Conservation (phyloP, 164 flowering plant species). For the Stephania japonica region DNA sequence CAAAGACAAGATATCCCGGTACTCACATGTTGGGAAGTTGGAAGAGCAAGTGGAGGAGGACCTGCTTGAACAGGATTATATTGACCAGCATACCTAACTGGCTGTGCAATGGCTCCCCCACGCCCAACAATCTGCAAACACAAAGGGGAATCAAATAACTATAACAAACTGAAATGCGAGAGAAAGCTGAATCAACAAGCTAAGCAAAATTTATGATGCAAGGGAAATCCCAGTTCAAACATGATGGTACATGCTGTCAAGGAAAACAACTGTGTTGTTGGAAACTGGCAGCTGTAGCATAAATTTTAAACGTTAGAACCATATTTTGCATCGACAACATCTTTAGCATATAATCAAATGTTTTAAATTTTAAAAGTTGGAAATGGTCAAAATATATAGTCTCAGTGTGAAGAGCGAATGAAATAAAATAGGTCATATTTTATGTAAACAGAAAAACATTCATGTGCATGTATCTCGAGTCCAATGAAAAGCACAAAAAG, state of each 20-base stretch:
- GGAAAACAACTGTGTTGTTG: not conserved
- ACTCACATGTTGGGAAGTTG: conserved; percentile 62
- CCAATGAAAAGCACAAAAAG: not conserved
- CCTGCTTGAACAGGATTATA: conserved; percentile 49
- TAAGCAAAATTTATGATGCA: not conserved
- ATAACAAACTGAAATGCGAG: not conserved
- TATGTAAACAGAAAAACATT: not conserved
- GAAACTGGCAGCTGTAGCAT: no score
- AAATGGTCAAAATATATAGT: no score
- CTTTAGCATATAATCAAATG: no score
- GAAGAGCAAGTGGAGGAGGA: conserved; percentile 42
- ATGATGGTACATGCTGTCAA: not conserved
- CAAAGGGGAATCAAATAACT: conserved; percentile 9
- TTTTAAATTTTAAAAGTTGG: no score
- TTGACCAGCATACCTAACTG: conserved; percentile 46
- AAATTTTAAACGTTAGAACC: no score
- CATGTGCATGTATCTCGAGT: no score
- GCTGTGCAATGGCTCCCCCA: conserved; percentile 44
- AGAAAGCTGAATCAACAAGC: not conserved
- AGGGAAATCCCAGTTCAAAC: not conserved
- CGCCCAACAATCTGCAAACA: conserved; percentile 47
- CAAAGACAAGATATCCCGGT: not conserved
- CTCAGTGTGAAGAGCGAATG: not conserved
- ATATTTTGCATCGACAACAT: no score
- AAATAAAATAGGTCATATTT: not conserved